These are phyloP conservation scores for Phytophthora fragariae DNA, from an alignment of 352 stramenopile species.

Conservation along the genomic window DNA sequence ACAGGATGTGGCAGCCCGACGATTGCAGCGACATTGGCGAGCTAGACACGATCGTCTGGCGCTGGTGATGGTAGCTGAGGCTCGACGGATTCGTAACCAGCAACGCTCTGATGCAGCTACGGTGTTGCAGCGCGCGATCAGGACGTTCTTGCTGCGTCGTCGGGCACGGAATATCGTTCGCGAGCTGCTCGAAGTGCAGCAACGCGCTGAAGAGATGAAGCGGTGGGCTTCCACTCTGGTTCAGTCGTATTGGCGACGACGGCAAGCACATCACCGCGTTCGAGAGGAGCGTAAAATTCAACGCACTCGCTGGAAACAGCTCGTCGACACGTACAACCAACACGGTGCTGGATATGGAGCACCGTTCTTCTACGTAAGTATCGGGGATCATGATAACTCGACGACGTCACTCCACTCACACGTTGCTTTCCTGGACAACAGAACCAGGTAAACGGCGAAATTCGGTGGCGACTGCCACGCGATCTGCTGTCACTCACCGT, in stretches of 20 bases:
- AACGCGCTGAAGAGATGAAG: constrained; percentile 66
- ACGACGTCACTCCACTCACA: constrained; percentile 1
- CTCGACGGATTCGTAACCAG: constrained; percentile 42
- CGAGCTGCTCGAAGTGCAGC: constrained; percentile 50
- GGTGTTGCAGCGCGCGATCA: constrained; percentile 57
- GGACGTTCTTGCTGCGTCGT: constrained; percentile 54
- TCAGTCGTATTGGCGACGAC: constrained; percentile 70
- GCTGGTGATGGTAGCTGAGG: constrained; percentile 47
- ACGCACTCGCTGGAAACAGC: constrained; percentile 92
- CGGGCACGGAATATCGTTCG: constrained; percentile 55
- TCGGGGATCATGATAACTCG: background rate
- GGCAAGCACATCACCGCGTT: constrained; percentile 46
- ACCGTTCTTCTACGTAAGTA: constrained; percentile 93
- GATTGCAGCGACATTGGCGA: constrained; percentile 67
- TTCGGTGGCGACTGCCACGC: constrained; percentile 91
- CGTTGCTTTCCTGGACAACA: constrained; percentile 22
- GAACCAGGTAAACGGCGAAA: constrained; percentile 93
- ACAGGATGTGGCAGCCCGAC: constrained; percentile 43
- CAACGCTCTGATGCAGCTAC: constrained; percentile 42
- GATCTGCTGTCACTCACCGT: constrained; percentile 85
- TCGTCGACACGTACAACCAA: constrained; percentile 87
- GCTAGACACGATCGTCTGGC: constrained; percentile 54
- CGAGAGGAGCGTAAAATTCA: constrained; percentile 43
- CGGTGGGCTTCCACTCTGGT: constrained; percentile 74
- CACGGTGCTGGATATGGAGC: constrained; percentile 71